A percentile compares a stretch with the other conserved stretches of the same genome.
Evolutionary conservation across 148 eudicot genomes (phyloP).

Genomic region (Rhododendron henanense): DNA sequence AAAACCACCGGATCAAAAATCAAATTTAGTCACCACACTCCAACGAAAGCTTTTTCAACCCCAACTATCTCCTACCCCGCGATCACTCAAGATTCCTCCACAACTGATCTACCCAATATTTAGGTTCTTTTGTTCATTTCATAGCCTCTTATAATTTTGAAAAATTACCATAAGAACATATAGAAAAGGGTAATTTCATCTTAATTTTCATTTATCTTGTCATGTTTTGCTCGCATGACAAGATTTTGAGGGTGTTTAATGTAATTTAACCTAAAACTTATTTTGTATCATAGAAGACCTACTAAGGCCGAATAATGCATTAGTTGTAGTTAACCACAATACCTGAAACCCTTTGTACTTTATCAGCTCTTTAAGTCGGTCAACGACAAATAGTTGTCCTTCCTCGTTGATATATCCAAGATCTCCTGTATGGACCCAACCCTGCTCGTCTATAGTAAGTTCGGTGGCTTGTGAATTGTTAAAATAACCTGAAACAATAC

Average conservation of each 20-base stretch:
- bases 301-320: not conserved
- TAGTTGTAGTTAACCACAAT: not conserved
- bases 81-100: not conserved
- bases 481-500: slow-evolving; percentile 47
- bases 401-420: slow-evolving; percentile 77
- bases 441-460: slow-evolving; percentile 58
- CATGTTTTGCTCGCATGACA: too few species aligned
- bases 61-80: not conserved
- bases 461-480: slow-evolving; percentile 64
- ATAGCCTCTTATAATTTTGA: too few species aligned
- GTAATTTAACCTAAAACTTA: not conserved
- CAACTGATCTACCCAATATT: too few species aligned
- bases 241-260: not conserved
- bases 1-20: too few species aligned
- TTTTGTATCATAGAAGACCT: not conserved
- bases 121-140: too few species aligned
- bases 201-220: not conserved
- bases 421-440: slow-evolving; percentile 88
- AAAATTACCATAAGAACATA: not conserved
- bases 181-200: not conserved
- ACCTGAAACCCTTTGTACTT: slow-evolving; percentile 90
- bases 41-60: too few species aligned
- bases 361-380: slow-evolving; percentile 79
- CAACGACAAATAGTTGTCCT: slow-evolving; percentile 74
- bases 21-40: too few species aligned